These are phyloP conservation scores for Salix dunnii DNA, from an alignment of 345 rosid genomes.

Conservation along the genomic window DNA sequence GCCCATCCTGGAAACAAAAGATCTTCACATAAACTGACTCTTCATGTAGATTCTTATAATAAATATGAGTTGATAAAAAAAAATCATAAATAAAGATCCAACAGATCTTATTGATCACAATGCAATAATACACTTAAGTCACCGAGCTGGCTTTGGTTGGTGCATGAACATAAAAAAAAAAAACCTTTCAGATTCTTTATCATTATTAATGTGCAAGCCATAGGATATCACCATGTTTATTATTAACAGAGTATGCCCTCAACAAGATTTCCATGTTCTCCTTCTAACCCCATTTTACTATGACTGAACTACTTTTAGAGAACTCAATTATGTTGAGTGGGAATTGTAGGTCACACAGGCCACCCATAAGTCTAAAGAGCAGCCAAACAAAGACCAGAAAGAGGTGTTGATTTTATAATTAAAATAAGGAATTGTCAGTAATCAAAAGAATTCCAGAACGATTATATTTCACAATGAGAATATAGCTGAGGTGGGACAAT, in stretches of 20 bases:
- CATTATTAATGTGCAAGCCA: not conserved
- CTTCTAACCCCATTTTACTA: too few relatives aligned
- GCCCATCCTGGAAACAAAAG: conserved; percentile 25
- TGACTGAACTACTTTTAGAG: too few relatives aligned
- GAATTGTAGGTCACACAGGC: too few relatives aligned
- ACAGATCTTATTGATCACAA: not conserved
- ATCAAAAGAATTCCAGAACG: not conserved
- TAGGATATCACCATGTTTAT: not conserved
- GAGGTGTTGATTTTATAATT: too few relatives aligned
- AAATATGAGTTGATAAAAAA: not conserved
- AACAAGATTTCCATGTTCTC: too few relatives aligned
- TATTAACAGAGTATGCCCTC: not conserved
- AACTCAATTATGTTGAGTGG: too few relatives aligned
- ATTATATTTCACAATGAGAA: not conserved
- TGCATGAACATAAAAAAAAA: not conserved
- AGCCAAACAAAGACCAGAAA: too few relatives aligned
- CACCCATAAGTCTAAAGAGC: too few relatives aligned
- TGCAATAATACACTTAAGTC: not conserved
- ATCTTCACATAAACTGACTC: not conserved
- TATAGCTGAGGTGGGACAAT: not conserved
- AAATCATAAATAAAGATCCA: not conserved
- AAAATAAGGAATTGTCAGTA: too few relatives aligned
- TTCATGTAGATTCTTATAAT: not conserved
- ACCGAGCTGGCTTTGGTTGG: not conserved
- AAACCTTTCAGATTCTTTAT: not conserved